phyloP scores from a whole-genome alignment of 2,329 filamentous ascomycete species.

The Fusarium dlaminii region DNA sequence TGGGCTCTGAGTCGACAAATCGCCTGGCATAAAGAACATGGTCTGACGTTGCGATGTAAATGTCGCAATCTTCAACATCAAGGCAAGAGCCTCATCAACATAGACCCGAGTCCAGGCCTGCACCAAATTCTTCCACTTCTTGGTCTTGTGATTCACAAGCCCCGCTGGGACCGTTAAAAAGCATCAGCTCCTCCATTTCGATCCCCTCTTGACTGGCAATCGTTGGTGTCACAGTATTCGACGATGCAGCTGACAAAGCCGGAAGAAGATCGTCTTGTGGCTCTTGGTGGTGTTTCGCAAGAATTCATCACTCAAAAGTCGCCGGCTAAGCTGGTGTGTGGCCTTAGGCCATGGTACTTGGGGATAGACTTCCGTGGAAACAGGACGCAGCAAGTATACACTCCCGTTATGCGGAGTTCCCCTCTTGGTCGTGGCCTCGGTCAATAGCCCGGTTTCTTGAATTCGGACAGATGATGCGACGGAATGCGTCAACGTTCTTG shows the following conservation, averaged over 20 bases:
- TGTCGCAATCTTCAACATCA: neutral
- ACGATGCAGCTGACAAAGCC: neutral
- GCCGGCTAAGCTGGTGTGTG: neutral
- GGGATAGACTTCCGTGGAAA: neutral
- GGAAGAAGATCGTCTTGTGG: neutral
- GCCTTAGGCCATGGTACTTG: rapidly evolving
- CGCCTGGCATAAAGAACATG: neutral
- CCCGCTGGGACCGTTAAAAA: neutral
- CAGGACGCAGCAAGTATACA: neutral
- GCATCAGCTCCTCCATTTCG: rapidly evolving
- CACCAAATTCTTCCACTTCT: neutral
- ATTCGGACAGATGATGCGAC: neutral
- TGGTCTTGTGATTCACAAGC: neutral
- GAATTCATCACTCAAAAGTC: neutral
- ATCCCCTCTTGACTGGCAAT: neutral
- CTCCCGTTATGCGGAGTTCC: neutral
- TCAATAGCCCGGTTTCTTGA: neutral
- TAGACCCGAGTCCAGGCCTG: neutral
- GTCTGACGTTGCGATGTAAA: neutral
- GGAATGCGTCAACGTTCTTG: rapidly evolving
- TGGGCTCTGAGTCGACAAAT: neutral
- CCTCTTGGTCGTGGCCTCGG: neutral
- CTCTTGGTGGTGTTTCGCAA: neutral
- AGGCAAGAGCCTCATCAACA: neutral
- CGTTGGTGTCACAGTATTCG: neutral